A percentile compares a stretch with the other conserved stretches of the same genome.
Conservation (phyloP, 2,329 filamentous ascomycete species). For the Metarhizium brunneum region DNA sequence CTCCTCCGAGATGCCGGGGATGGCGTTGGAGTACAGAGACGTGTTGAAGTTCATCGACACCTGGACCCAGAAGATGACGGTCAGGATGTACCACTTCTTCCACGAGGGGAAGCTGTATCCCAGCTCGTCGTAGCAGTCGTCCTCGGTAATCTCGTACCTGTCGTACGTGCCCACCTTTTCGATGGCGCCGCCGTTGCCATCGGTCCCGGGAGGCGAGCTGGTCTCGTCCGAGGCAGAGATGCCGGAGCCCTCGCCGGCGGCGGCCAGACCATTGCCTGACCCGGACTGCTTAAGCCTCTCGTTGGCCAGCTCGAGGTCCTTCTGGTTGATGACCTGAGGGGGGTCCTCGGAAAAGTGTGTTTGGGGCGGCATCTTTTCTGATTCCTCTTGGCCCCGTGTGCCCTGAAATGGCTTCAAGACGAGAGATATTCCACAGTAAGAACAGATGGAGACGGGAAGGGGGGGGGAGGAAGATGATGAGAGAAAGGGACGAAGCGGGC, state of each 20-base stretch:
- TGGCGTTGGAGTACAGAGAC: slow-evolving; percentile 61
- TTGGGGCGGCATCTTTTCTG: slow-evolving; percentile 19
- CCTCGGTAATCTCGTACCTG: slow-evolving; percentile 38
- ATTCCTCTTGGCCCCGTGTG: not conserved
- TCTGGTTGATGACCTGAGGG: slow-evolving; percentile 26
- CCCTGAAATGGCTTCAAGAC: too few species aligned
- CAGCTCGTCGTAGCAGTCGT: slow-evolving; percentile 57
- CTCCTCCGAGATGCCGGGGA: slow-evolving; percentile 54
- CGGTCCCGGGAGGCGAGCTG: slow-evolving; percentile 15
- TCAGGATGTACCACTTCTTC: slow-evolving; percentile 66
- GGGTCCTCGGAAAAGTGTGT: slow-evolving; percentile 27
- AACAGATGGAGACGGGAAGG: too few species aligned
- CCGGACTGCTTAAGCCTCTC: slow-evolving; percentile 23
- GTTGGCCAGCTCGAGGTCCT: slow-evolving; percentile 26
- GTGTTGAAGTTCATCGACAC: slow-evolving; percentile 76
- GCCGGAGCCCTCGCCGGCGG: slow-evolving; percentile 1
- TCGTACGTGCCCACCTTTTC: slow-evolving; percentile 29
- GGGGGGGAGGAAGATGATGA: too few species aligned
- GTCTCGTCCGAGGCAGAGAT: slow-evolving; percentile 6
- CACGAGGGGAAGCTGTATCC: slow-evolving; percentile 49
- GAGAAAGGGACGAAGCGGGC: too few species aligned
- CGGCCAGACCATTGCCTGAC: slow-evolving; percentile 3
- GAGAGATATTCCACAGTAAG: too few species aligned
- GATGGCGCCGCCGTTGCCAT: slow-evolving; percentile 20
- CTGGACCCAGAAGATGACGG: slow-evolving; percentile 65